Conservation (phyloP, 805 yeast genomes). For the Candida boleticola region DNA sequence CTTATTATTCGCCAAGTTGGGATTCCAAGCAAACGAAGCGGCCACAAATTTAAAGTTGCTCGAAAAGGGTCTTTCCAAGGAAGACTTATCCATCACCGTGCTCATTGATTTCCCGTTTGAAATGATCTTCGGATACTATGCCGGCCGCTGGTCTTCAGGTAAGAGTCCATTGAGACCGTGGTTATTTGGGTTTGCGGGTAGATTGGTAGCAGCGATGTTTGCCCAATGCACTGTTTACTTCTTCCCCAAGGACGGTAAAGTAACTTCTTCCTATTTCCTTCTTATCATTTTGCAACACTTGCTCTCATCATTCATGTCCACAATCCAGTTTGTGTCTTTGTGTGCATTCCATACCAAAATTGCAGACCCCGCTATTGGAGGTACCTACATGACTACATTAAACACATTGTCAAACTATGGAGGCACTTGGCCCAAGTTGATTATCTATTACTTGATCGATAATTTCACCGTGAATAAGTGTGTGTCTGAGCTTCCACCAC, state of each 20-base stretch:
- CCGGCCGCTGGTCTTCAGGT: slow-evolving; percentile 92
- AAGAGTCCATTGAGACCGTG: slow-evolving; percentile 79
- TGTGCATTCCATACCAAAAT: slow-evolving; percentile 94
- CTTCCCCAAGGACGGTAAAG: slow-evolving; percentile 60
- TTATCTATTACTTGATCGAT: slow-evolving; percentile 79
- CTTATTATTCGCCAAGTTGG: slow-evolving; percentile 79
- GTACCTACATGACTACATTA: slow-evolving; percentile 95
- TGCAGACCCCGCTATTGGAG: slow-evolving; percentile 95
- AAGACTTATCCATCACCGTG: slow-evolving; percentile 89
- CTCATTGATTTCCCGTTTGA: slow-evolving; percentile 95
- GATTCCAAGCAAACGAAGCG: slow-evolving; percentile 94
- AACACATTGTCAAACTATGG: slow-evolving; percentile 92
- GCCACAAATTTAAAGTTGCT: slow-evolving; percentile 89
- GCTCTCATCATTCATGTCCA: slow-evolving; percentile 85
- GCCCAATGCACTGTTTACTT: slow-evolving; percentile 71
- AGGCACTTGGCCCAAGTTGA: slow-evolving; percentile 95
- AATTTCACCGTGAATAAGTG: slow-evolving; percentile 69
- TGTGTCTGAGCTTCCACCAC: slow-evolving; percentile 18
- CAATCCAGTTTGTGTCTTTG: slow-evolving; percentile 91
- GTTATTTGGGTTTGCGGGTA: slow-evolving; percentile 82
- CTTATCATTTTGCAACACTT: slow-evolving; percentile 79
- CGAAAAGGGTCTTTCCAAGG: slow-evolving; percentile 90
- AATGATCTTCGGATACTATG: slow-evolving; percentile 90
- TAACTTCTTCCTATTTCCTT: slow-evolving; percentile 57
- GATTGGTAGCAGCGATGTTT: slow-evolving; percentile 68